Evolutionary conservation across 331 rosid genomes (phyloP).

Genomic region (Phaseolus coccineus): DNA sequence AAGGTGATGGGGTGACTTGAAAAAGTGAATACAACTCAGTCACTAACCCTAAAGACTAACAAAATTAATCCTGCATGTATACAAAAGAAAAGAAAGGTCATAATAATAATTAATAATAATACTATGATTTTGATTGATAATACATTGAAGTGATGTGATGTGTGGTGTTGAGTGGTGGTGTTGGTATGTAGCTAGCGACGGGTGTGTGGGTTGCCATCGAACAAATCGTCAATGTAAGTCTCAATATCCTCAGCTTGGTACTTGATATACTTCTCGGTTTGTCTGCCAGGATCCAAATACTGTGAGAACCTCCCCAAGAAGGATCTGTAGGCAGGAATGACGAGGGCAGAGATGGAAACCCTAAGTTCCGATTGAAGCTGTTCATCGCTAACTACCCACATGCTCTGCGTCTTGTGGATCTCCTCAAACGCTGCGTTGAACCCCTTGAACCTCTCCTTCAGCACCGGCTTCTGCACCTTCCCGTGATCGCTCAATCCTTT

Average conservation of each 20-base stretch:
- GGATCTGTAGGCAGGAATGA: constrained; percentile 80
- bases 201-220: constrained; percentile 62
- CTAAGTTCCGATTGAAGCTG: constrained; percentile 85
- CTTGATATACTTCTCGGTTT: constrained; percentile 80
- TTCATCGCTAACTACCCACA: constrained; percentile 80
- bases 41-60: neutral
- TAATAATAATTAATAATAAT: neutral
- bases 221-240: constrained; percentile 65
- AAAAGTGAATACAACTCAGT: neutral
- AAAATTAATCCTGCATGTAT: neutral
- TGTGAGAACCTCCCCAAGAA: constrained; percentile 77
- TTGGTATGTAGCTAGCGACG: constrained; percentile 44
- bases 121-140: neutral
- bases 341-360: constrained; percentile 73
- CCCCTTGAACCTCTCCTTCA: constrained; percentile 79
- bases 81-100: constrained; percentile 22
- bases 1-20: neutral
- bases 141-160: neutral
- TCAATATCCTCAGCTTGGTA: constrained; percentile 79
- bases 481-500: constrained; percentile 65
- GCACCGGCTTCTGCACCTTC: constrained; percentile 67
- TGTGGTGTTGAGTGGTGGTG: neutral
- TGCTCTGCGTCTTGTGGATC: constrained; percentile 74
- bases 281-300: constrained; percentile 69
- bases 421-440: constrained; percentile 78